Evolutionary conservation across 345 rosid species (phyloP).

Genomic region (Syzygium jambos): DNA sequence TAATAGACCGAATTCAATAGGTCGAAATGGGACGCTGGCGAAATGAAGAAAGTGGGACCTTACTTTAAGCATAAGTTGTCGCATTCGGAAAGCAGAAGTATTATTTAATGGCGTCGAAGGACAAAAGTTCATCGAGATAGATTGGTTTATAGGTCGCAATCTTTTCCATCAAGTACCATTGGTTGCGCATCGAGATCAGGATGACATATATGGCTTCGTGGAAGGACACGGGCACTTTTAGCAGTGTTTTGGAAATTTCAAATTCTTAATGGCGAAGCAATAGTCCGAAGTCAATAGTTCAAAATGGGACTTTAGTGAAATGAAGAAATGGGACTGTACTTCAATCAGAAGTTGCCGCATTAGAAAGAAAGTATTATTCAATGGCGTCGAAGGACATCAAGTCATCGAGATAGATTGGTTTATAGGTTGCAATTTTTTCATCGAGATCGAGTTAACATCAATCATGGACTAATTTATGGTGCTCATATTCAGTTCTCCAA

Average conservation of each 20-base stretch:
- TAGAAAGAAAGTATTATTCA: not conserved
- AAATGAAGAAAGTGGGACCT: not conserved
- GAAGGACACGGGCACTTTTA: not conserved
- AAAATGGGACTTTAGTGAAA: not conserved
- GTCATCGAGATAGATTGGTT: not conserved
- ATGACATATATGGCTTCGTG: not conserved
- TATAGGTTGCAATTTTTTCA: not conserved
- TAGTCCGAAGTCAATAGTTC: not conserved
- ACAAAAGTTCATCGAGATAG: too few species aligned
- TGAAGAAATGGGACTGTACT: not conserved
- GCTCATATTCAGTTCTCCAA: not conserved
- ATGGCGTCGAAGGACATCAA: not conserved
- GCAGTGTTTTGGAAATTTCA: not conserved
- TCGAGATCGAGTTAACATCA: not conserved
- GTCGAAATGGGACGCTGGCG: not conserved
- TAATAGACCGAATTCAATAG: not conserved
- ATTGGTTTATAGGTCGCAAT: not conserved
- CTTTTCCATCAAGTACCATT: not conserved
- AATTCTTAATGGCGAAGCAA: not conserved
- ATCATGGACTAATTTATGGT: not conserved
- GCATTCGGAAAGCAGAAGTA: not conserved
- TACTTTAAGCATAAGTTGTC: not conserved
- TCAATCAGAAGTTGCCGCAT: not conserved
- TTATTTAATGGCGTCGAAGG: too few species aligned
- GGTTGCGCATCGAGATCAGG: not conserved